Evolutionary conservation across 169 alveolate species (phyloP), one percentile per base, ranked within the genome.

Genomic region (Blepharisma undulans): DNA sequence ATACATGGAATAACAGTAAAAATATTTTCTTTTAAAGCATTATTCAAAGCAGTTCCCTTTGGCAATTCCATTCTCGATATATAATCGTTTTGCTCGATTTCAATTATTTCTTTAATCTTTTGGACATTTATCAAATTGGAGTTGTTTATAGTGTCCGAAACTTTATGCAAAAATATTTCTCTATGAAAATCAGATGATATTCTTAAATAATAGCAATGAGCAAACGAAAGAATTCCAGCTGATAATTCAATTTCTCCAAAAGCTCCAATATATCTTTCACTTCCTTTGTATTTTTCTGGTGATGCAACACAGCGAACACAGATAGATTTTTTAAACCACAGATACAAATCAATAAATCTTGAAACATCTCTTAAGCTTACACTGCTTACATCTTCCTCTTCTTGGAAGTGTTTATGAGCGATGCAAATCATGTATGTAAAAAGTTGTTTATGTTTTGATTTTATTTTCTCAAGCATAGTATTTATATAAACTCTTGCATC

Each of bases 351-450:
- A 27, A 85, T 80, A 87, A 94, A 94, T 77, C 97, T 89, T 59
- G 92, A 86, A 16, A 95, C 97, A 90, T 95, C 97, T 91, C 97
- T 90, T 33, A 95, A 84, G 93, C 97, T 95, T 8, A 94, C 96
- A 27, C 96, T 92, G 79, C 97, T 92, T 74, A 90, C 85, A 91
- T 93, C 96, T 80, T 95, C 95, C 81, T 94, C 71, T 19, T 48
- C 72, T 34, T 90, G 89, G 29, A 93, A 81, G 32, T 89, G 72
- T 1, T 60, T 22, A 27, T 93, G 87, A 21, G 92, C 66, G 48
- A 61, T n/a, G 72, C 87, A 74, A 61, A 91, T 33, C 33, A 74
- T 21, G 27, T 25, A 4, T 30, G 61, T 87, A 30, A 87, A 25
- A 71, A 84, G 8, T 60, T 21, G 22, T 61, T 27, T 36, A 21